A percentile compares a stretch with the other conserved stretches of the same genome.
phyloP scores from a whole-genome alignment of 371 early-diverging fungal genomes.

The Funneliformis caledonium region DNA sequence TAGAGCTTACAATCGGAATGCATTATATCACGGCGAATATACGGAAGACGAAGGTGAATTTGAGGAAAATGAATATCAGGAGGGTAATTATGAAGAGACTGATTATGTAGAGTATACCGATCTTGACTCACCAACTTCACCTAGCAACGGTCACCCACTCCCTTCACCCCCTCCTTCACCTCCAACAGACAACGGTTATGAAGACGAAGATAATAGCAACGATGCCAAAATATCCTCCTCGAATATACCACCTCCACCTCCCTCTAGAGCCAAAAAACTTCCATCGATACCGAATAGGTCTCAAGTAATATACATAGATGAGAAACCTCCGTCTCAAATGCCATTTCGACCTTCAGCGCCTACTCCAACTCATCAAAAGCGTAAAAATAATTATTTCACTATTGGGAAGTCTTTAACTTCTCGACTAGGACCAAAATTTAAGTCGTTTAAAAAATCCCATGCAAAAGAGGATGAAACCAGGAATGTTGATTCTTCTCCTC shows the following conservation, averaged over 20 bases:
- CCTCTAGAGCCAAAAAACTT: not conserved
- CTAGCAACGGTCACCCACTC: not conserved
- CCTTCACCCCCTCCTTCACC: slow-evolving; percentile 29
- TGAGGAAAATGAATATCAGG: not conserved
- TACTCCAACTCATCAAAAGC: slow-evolving; percentile 17
- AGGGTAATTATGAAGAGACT: not conserved
- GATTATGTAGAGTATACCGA: not conserved
- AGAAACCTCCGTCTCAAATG: not conserved
- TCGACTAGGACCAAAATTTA: not conserved
- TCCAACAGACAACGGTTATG: not conserved
- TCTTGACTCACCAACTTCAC: not conserved
- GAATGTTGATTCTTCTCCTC: no score
- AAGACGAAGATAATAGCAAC: not conserved
- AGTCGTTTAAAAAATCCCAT: slow-evolving; percentile 16
- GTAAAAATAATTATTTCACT: not conserved
- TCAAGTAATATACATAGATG: not conserved
- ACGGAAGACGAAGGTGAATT: not conserved
- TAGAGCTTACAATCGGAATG: not conserved
- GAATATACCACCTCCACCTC: not conserved
- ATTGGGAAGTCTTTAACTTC: not conserved
- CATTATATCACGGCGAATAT: not conserved
- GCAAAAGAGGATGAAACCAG: not conserved
- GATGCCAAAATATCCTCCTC: not conserved
- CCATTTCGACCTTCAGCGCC: not conserved
- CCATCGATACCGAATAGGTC: not conserved